Base-by-base conservation (phyloP, 1,284 basidiomycete species). In the Puccinia polysora region DNA sequence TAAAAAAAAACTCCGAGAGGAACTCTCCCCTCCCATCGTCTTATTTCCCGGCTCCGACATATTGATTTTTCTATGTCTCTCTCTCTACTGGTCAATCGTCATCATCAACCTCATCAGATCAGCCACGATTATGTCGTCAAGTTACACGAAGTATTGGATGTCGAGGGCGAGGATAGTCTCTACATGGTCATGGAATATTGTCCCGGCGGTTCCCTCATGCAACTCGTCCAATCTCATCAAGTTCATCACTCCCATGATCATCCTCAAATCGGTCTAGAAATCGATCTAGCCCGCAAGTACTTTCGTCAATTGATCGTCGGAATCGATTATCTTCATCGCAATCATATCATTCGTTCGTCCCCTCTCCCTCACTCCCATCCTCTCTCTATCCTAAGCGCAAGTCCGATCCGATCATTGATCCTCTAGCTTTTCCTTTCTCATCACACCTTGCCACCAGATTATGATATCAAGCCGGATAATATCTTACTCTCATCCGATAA, bases 101-200 rank as follows among this genome's bases (percentile, higher is more conserved):
- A 77, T 77, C 60, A 73, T 75, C 73, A 78, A 10, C n/a, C 40
- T 55, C 52, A 78, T 71, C 79, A 77, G 75, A 75, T 80, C 7
- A 69, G 75, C 32, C 79, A 84, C 79, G 80, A 77, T 0, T 69
- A 80, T 40, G 75, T 85, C n/a, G 82, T 84, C 5, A 79, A 80
- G 32, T 79, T 85, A 0, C 83, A 81, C 77, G 84, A 85, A 75
- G 84, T 84, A 1, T 81, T 85, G 43, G 84, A 85, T 30, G 83
- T 85, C 2, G 81, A 82, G 1, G 78, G 79, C 45, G 80, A 81
- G 20, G 84, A 85, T 74, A 79, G 80, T 1, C 79, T 85, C 2
- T 84, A 83, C 75, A 82, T 85, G 78, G 81, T 81, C 2, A 80
- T 83, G 67, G 82, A 83, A 74, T 82, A 82, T 65, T 80, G 82